Base-by-base conservation (phyloP, 305 asterid genomes). In the Coffea humblotiana region DNA sequence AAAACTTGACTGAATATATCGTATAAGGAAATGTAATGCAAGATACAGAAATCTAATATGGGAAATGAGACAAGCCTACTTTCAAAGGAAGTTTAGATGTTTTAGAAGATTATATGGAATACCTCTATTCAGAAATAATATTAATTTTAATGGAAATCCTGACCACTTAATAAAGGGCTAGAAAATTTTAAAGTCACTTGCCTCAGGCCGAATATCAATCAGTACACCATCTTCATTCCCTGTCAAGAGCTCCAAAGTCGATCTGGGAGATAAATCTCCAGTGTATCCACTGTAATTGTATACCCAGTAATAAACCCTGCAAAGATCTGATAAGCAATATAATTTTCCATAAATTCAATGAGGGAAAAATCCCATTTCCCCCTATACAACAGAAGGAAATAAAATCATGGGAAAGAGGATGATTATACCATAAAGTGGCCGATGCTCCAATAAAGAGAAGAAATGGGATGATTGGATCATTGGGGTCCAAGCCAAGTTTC, bases 171-270 rank as follows among this genome's bases (percentile, higher is more conserved):
- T 75, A 80, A 69, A 76, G 83, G 82, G 85, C 86, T 45, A 77
- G 81, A 82, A 87, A 84, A 82, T 74, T 74, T 79, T 84, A 82
- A 78, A 78, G 84, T 80, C 79, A 84, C 97, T 92, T 94, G 93
- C 99, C 97, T 96, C 98, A 40, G 97, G 92, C 83, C 99, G 92
- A 83, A 96, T 89, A 86, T 96, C 99, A 80, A 96, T 82, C 56
- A 96, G 96, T 65, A 89, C 97, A 74, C 83, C 95, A 43, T 77
- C 90, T 79, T 87, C 90, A 8, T 89, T 90, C 78, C 96, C 92
- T 85, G 79, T 87, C 85, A 96, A 84, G 80, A 96, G 95, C 83
- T 94, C 93, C 76, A 92, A 72, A 85, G 97, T 85, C 80, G 91
- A 67, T 82, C 89, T 52, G 14, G 99, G 92, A 83, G 97, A 90